Percentiles rank a stretch among this genome's conserved stretches.
Conservation (phyloP, 1,139 yeast genomes). For the Debaryomycetaceae sp. region DNA sequence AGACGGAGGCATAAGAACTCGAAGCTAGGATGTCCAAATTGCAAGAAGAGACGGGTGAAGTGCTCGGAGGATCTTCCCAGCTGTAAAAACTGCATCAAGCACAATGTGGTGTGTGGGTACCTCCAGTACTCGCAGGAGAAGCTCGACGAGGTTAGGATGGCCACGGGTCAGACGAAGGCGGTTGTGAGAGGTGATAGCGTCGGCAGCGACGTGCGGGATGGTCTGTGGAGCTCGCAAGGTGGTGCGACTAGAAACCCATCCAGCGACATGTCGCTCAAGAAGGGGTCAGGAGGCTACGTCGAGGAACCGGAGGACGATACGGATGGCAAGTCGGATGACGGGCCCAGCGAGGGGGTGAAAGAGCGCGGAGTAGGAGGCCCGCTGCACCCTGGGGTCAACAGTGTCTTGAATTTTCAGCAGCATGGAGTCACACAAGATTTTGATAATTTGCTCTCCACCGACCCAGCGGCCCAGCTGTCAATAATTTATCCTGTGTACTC, state of each 20-base stretch:
- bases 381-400: slow-evolving; percentile 11
- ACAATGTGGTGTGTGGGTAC: slow-evolving; percentile 40
- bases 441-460: slow-evolving; percentile 22
- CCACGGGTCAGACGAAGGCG: slow-evolving; percentile 10
- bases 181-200: background rate
- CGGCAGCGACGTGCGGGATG: background rate
- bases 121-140: slow-evolving; percentile 34
- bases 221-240: background rate
- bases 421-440: slow-evolving; percentile 23
- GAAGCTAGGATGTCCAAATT: slow-evolving; percentile 41
- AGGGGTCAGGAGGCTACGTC: background rate
- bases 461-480: slow-evolving; percentile 18
- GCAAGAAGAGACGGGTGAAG: slow-evolving; percentile 43
- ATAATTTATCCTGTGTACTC: slow-evolving; percentile 42
- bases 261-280: background rate
- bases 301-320: background rate
- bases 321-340: background rate
- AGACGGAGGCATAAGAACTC: slow-evolving; percentile 32
- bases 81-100: slow-evolving; percentile 41
- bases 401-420: slow-evolving; percentile 15
- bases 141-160: slow-evolving; percentile 24
- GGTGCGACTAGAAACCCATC: background rate
- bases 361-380: background rate
- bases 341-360: background rate
- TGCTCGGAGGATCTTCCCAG: slow-evolving; percentile 43